These are phyloP conservation scores for Castanopsis chinensis DNA, from an alignment of 306 rosid genomes.

Conservation along the genomic window DNA sequence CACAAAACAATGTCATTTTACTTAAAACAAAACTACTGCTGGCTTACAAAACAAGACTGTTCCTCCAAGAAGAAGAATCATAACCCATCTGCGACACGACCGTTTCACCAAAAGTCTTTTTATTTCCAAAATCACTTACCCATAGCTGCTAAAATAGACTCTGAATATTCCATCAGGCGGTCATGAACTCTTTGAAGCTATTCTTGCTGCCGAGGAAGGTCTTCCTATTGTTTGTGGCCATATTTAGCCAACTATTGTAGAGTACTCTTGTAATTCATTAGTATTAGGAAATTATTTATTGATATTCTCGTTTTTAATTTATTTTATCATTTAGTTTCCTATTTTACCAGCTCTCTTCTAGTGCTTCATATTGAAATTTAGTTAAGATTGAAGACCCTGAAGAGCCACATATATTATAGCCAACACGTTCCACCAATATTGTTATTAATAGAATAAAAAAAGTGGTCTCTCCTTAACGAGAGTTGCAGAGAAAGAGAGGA, in stretches of 20 bases:
- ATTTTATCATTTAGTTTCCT: background rate
- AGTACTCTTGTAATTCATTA: slow-evolving; percentile 39
- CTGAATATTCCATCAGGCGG: slow-evolving; percentile 64
- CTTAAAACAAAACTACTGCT: too few species aligned
- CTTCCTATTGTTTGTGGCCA: slow-evolving; percentile 70
- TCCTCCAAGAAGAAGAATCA: too few species aligned
- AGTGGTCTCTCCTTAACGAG: too few species aligned
- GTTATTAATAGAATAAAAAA: too few species aligned
- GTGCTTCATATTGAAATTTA: slow-evolving; percentile 64
- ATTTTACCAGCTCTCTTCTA: slow-evolving; percentile 78
- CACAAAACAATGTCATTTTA: too few species aligned
- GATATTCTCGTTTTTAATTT: background rate
- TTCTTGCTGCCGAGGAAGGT: slow-evolving; percentile 53
- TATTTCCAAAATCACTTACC: too few species aligned
- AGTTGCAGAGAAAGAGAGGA: too few species aligned
- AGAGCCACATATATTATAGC: slow-evolving; percentile 31
- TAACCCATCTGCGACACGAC: too few species aligned
- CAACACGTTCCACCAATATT: too few species aligned
- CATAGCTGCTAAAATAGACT: slow-evolving; percentile 53
- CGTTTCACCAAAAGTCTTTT: too few species aligned
- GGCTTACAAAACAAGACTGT: too few species aligned
- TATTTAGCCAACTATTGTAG: slow-evolving; percentile 52
- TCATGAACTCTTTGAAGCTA: slow-evolving; percentile 62
- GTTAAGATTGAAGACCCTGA: slow-evolving; percentile 45
- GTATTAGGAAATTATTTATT: background rate